A percentile compares a stretch with the other conserved stretches of the same genome.
These are phyloP conservation scores for Starmerella gropengiesseri DNA, from an alignment of 805 yeast species.

Conservation along the genomic window DNA sequence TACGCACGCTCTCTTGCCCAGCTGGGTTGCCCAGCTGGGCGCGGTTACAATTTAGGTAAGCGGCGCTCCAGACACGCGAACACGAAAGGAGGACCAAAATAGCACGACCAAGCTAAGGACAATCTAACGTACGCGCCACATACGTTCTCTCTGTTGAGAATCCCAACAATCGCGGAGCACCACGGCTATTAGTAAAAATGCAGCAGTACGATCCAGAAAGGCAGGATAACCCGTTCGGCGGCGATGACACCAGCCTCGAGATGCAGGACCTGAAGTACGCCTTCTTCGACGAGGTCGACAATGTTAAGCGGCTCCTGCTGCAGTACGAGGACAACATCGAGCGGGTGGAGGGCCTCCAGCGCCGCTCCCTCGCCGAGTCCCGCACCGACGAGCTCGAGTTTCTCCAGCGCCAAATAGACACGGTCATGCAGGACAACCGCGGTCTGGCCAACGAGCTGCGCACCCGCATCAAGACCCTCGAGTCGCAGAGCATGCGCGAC, in stretches of 20 bases:
- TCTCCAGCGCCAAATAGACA: constrained; percentile 64
- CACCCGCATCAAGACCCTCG: constrained; percentile 62
- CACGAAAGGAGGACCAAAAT: not conserved
- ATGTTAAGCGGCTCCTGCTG: constrained; percentile 54
- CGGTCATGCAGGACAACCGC: constrained; percentile 61
- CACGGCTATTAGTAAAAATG: constrained; percentile 3
- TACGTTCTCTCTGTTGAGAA: too few relatives aligned
- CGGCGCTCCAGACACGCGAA: not conserved
- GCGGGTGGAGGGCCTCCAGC: constrained; percentile 59
- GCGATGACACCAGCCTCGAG: constrained; percentile 19
- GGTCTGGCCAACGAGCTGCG: constrained; percentile 67
- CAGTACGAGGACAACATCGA: constrained; percentile 60
- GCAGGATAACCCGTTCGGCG: constrained; percentile 19
- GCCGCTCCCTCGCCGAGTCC: constrained; percentile 58
- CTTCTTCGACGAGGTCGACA: constrained; percentile 59
- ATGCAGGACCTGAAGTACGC: constrained; percentile 32
- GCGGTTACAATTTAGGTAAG: not conserved
- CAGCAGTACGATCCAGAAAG: constrained; percentile 8
- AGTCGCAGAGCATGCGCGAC: constrained; percentile 44
- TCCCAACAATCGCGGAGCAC: not conserved
- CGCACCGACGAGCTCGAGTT: constrained; percentile 57
- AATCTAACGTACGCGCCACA: too few relatives aligned
- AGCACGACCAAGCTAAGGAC: not conserved
- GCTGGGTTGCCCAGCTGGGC: not conserved
- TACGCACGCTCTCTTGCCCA: too few relatives aligned